Base-by-base conservation (phyloP, 1,139 yeast genomes). In the Candida neerlandica region DNA sequence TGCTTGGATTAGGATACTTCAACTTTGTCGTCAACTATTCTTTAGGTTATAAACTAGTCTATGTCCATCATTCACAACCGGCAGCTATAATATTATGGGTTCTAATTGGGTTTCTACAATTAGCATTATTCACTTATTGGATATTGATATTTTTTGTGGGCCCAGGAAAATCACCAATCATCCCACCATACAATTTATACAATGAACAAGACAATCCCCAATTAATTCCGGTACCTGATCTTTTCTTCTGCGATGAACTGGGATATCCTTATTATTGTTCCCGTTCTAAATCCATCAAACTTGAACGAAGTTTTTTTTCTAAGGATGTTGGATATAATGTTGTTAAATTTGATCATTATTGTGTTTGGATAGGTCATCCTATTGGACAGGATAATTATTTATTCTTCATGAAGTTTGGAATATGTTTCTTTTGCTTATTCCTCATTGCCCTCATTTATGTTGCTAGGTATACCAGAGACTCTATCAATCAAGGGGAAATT, bases 191-290 rank as follows among this genome's bases (percentile, higher is more conserved):
- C 43, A 64, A 73, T 52, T 42, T 73, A 18, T 66, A 65, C 47
- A 53, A 55, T 27, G 32, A 43, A 10, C 33, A 39, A 6, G 4
- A 11, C 10, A 54, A 52, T 9, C 51, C 52, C 3, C 53, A 53
- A 6, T 45, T 56, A 14, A 52, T 58, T 0, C 57, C 60, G 3
- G 51, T 75, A 2, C 90, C 91, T 0, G 70, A 65, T 2, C 64
- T 73, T 38, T 86, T 85, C 60, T 62, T 73, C 16, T 84, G 89
- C 61, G 86, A 84, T 62, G 66, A 65, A 14, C 66, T 71, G 49
- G 92, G 94, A 0, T 78, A 70, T 51, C 92, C 92, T 0, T 68
- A 67, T 37, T 86, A 84, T 80, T 84, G 89, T 56, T 65, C 81
- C 1, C 61, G 62, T 7, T 82, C 89, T 51, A 67, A 75, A 40